A percentile compares a stretch with the other conserved stretches of the same genome.
Evolutionary conservation across 768 basidiomycete species (phyloP).

Genomic region (Tephrocybe sp.): DNA sequence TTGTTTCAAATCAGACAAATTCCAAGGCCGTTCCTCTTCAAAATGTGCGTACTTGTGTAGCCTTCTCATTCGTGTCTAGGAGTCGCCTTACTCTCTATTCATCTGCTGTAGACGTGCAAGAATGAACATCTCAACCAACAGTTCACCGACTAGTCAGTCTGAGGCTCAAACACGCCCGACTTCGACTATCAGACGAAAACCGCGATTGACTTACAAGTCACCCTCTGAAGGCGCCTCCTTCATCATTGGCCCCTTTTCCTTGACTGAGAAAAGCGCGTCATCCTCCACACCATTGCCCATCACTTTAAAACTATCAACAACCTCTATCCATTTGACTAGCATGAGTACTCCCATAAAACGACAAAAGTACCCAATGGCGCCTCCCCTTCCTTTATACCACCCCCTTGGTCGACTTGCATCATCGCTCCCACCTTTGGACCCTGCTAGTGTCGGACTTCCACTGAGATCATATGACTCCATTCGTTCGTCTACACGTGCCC

Average conservation of each 20-base stretch:
- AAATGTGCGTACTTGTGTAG: neutral
- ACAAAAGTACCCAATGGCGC: constrained; percentile 28
- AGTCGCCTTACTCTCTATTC: neutral
- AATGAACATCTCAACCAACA: neutral
- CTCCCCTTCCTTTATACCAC: constrained; percentile 65
- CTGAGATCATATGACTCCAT: constrained; percentile 43
- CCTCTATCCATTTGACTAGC: constrained; percentile 1
- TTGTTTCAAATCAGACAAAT: neutral
- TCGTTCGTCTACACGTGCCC: constrained; percentile 44
- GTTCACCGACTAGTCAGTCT: neutral
- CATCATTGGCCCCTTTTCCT: constrained; percentile 13
- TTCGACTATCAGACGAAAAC: constrained; percentile 52
- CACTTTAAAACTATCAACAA: constrained; percentile 7
- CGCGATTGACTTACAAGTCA: constrained; percentile 56
- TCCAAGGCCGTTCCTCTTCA: neutral
- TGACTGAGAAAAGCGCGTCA: constrained; percentile 8
- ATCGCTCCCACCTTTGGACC: constrained; percentile 66
- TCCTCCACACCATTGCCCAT: constrained; percentile 9
- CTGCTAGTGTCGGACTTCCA: constrained; percentile 55
- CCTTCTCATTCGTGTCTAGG: neutral
- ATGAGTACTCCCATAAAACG: constrained; percentile 8
- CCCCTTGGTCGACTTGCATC: constrained; percentile 62
- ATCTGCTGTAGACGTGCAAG: neutral
- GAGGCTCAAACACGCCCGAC: constrained; percentile 11
- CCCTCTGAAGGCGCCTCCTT: constrained; percentile 37